phyloP scores from a whole-genome alignment of 192 early-diverging fungal species.

The Pilaira anomala region DNA sequence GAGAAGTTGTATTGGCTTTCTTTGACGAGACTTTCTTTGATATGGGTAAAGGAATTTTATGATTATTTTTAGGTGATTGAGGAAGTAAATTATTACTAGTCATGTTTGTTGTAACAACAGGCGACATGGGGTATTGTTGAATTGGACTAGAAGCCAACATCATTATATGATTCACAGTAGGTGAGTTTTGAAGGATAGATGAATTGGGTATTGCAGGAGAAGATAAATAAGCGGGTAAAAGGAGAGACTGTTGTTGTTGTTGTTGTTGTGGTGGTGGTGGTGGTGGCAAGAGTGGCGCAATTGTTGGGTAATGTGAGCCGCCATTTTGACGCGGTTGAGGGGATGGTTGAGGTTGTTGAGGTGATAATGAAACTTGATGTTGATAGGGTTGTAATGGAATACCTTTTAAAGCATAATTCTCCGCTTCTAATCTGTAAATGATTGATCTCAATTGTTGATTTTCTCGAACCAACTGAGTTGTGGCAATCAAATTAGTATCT shows the following conservation, averaged over 20 bases:
- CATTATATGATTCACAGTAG: background rate
- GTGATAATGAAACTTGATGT: background rate
- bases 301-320: background rate
- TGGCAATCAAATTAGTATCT: constrained; percentile 42
- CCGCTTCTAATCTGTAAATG: constrained; percentile 52
- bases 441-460: constrained; percentile 48
- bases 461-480: constrained; percentile 46
- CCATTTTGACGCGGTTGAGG: background rate
- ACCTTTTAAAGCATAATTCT: constrained; percentile 56
- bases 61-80: background rate
- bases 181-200: background rate
- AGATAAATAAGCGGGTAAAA: constrained; percentile 4
- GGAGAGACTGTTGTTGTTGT: background rate
- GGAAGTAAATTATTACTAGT: background rate
- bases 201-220: background rate
- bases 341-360: background rate
- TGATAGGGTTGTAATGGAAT: constrained; percentile 1
- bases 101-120: too few species aligned
- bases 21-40: background rate
- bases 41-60: background rate
- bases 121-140: too few species aligned
- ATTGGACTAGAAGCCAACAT: background rate
- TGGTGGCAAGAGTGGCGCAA: constrained; percentile 9
- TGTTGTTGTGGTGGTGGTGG: too few species aligned
- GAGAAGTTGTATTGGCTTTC: background rate